phyloP scores from a whole-genome alignment of 352 stramenopile species.

The Globisporangium orthogonon region DNA sequence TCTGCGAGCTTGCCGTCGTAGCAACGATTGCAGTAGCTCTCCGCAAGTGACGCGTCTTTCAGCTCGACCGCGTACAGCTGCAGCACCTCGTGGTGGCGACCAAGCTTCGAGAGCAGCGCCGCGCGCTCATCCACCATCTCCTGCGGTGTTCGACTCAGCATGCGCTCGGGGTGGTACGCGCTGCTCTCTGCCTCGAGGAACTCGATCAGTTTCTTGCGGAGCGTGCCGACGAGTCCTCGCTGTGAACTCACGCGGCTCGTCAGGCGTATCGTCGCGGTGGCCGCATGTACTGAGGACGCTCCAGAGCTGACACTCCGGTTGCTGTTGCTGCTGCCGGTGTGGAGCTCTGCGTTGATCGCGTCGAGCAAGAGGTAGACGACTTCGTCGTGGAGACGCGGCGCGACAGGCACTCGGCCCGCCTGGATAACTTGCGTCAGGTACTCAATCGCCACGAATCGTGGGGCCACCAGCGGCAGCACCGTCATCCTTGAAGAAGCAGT shows the following conservation, averaged over 20 bases:
- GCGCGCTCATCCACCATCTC: slow-evolving; percentile 83
- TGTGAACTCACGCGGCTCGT: slow-evolving; percentile 55
- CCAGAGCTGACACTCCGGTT: slow-evolving; percentile 7
- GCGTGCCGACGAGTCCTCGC: slow-evolving; percentile 37
- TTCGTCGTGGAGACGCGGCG: slow-evolving; percentile 64
- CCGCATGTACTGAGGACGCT: not conserved
- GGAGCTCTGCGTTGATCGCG: slow-evolving; percentile 43
- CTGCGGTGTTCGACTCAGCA: slow-evolving; percentile 62
- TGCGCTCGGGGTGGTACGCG: slow-evolving; percentile 70
- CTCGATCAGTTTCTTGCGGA: slow-evolving; percentile 56
- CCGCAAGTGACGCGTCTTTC: slow-evolving; percentile 59
- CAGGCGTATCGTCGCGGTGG: slow-evolving; percentile 14
- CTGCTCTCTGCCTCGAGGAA: slow-evolving; percentile 55
- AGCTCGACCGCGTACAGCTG: slow-evolving; percentile 76
- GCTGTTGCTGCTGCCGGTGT: slow-evolving; percentile 5
- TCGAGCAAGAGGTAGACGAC: slow-evolving; percentile 75
- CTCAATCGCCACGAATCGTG: slow-evolving; percentile 68
- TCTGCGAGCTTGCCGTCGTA: slow-evolving; percentile 69
- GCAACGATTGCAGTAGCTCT: slow-evolving; percentile 78
- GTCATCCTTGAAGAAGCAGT: slow-evolving; percentile 5
- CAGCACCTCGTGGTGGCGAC: slow-evolving; percentile 75
- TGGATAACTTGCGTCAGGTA: slow-evolving; percentile 75
- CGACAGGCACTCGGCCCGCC: slow-evolving; percentile 21
- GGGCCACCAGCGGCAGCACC: slow-evolving; percentile 44
- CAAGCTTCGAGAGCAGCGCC: slow-evolving; percentile 62